Evolutionary conservation across 1,284 basidiomycete genomes (phyloP).

Genomic region (Heterobasidion irregulare): DNA sequence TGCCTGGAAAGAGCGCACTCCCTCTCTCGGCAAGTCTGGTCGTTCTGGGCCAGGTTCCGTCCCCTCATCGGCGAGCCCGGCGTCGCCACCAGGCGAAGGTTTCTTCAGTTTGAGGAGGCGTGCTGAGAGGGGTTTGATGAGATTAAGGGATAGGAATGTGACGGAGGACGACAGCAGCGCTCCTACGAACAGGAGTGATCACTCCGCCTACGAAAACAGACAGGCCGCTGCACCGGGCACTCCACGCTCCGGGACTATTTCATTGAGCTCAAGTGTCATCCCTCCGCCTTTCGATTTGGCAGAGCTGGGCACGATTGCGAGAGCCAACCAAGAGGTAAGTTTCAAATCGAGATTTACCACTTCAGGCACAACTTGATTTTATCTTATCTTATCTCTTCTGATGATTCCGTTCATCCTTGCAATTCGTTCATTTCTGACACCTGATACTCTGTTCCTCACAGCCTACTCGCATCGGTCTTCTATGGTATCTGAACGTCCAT

Average conservation of each 20-base stretch:
- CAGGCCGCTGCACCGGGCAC: slow-evolving; percentile 8
- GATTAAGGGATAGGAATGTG: slow-evolving; percentile 25
- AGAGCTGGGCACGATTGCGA: slow-evolving; percentile 34
- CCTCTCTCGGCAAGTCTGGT: slow-evolving; percentile 24
- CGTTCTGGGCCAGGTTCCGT: slow-evolving; percentile 19
- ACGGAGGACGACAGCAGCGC: slow-evolving; percentile 1
- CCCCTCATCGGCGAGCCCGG: slow-evolving; percentile 20
- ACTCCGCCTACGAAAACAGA: slow-evolving; percentile 6
- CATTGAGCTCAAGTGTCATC: slow-evolving; percentile 24
- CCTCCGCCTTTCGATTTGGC: slow-evolving; percentile 38
- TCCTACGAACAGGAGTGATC: slow-evolving; percentile 8
- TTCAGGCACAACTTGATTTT: slow-evolving; percentile 3
- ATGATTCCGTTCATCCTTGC: background rate
- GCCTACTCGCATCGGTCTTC: slow-evolving; percentile 74
- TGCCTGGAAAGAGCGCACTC: slow-evolving; percentile 69
- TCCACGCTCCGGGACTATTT: slow-evolving; percentile 18
- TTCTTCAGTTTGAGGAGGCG: slow-evolving; percentile 58
- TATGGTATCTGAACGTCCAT: slow-evolving; percentile 90
- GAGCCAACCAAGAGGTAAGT: slow-evolving; percentile 36
- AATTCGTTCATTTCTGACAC: background rate
- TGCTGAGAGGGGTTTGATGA: slow-evolving; percentile 36
- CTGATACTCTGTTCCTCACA: slow-evolving; percentile 26
- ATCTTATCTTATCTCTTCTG: slow-evolving; percentile 7
- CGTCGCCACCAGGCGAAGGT: slow-evolving; percentile 31
- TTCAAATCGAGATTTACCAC: slow-evolving; percentile 1